Percentiles rank a stretch among this genome's conserved stretches.
Evolutionary conservation across 306 rosid genomes (phyloP).

Genomic region (Cercis canadensis): DNA sequence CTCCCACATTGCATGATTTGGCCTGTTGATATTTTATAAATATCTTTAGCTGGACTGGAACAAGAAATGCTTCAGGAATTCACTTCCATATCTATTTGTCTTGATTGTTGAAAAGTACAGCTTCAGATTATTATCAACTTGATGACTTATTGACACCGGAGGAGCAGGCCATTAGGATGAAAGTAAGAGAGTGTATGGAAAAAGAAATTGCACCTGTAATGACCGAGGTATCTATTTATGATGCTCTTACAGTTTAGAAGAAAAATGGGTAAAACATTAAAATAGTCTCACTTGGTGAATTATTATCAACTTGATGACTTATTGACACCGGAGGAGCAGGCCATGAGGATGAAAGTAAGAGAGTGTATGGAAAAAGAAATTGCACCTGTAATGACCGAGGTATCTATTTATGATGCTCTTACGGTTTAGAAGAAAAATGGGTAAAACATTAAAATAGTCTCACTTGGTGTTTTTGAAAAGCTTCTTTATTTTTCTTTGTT

Average conservation of each 20-base stretch:
- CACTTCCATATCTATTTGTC: neutral
- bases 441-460: neutral
- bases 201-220: conserved; percentile 79
- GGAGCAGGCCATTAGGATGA: conserved; percentile 66
- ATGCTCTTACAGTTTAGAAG: conserved; percentile 5
- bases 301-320: conserved; percentile 63
- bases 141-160: conserved; percentile 69
- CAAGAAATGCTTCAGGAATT: neutral
- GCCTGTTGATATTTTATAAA: neutral
- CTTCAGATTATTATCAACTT: conserved; percentile 62
- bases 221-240: conserved; percentile 64
- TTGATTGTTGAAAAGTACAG: conserved; percentile 50
- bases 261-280: neutral
- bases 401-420: conserved; percentile 31
- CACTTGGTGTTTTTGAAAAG: neutral
- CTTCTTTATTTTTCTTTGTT: neutral
- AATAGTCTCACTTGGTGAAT: conserved; percentile 1
- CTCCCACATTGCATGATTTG: neutral
- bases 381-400: conserved; percentile 87
- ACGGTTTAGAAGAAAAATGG: neutral
- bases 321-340: conserved; percentile 70
- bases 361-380: conserved; percentile 70
- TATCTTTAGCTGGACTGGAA: neutral
- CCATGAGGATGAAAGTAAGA: conserved; percentile 65
- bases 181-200: conserved; percentile 71